Evolutionary conservation across 306 rosid genomes (phyloP).

Genomic region (Pachyrhizus erosus): DNA sequence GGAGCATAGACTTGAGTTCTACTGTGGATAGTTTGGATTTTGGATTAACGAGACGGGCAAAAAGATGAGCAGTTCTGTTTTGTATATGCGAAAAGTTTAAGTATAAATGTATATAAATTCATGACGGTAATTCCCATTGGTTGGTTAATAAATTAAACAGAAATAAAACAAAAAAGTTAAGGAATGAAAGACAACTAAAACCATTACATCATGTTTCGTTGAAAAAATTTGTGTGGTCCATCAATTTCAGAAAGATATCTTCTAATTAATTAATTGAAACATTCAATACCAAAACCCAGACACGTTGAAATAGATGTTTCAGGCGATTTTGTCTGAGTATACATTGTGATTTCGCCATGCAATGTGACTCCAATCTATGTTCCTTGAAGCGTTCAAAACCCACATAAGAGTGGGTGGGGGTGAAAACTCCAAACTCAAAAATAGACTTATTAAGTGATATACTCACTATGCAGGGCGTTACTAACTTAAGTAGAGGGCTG

Average conservation of each 20-base stretch:
- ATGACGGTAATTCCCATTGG: neutral
- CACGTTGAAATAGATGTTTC: neutral
- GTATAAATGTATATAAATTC: neutral
- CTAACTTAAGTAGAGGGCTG: neutral
- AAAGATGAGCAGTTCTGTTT: no score
- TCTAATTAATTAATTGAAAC: neutral
- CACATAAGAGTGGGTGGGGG: neutral
- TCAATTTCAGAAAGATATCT: neutral
- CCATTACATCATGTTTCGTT: neutral
- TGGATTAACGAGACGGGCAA: neutral
- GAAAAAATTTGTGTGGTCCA: neutral
- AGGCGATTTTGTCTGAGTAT: neutral
- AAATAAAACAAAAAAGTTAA: neutral
- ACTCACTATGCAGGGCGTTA: constrained; percentile 36
- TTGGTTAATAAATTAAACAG: neutral
- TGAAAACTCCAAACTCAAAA: neutral
- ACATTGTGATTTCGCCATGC: neutral
- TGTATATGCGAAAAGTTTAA: no score
- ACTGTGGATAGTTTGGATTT: neutral
- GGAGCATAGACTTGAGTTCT: neutral
- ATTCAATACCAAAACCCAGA: neutral
- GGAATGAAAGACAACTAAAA: neutral
- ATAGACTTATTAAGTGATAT: neutral
- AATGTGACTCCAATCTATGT: neutral
- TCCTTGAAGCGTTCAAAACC: neutral